Conservation (phyloP, 2,329 filamentous ascomycete species). For the Clonostachys chloroleuca region DNA sequence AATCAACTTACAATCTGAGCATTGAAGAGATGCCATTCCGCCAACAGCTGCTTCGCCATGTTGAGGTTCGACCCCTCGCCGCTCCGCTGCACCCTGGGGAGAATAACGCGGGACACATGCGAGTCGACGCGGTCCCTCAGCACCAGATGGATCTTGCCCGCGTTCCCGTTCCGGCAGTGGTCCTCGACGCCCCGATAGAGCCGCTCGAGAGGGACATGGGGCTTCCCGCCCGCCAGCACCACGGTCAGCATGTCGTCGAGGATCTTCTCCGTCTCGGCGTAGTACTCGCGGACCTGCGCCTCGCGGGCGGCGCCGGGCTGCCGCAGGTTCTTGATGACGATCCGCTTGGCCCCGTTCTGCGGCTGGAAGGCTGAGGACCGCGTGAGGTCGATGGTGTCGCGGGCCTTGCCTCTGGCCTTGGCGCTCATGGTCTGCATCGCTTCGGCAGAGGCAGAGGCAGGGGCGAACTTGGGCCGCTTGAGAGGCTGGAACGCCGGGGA, state of each 20-base stretch:
- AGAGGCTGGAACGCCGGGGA: conserved; percentile 9
- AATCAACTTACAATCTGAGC: conserved; percentile 59
- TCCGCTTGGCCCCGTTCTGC: conserved; percentile 72
- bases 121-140: conserved; percentile 62
- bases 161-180: conserved; percentile 74
- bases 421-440: not conserved
- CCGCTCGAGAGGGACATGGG: conserved; percentile 75
- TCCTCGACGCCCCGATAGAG: conserved; percentile 91
- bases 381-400: conserved; percentile 28
- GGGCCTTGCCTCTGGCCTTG: conserved; percentile 26
- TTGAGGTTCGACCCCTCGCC: conserved; percentile 54
- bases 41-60: conserved; percentile 51
- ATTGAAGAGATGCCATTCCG: conserved; percentile 74
- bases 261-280: conserved; percentile 69
- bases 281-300: conserved; percentile 70
- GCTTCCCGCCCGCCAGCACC: conserved; percentile 63
- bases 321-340: conserved; percentile 91
- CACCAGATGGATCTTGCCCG: conserved; percentile 61
- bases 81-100: conserved; percentile 45
- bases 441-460: not conserved
- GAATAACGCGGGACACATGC: conserved; percentile 61
- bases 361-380: conserved; percentile 57
- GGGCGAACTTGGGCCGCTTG: conserved; percentile 22
- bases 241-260: conserved; percentile 68
- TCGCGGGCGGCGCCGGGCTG: conserved; percentile 41